Evolutionary conservation across 1,139 yeast species (phyloP).

Genomic region (Hyphopichia khmerensis): DNA sequence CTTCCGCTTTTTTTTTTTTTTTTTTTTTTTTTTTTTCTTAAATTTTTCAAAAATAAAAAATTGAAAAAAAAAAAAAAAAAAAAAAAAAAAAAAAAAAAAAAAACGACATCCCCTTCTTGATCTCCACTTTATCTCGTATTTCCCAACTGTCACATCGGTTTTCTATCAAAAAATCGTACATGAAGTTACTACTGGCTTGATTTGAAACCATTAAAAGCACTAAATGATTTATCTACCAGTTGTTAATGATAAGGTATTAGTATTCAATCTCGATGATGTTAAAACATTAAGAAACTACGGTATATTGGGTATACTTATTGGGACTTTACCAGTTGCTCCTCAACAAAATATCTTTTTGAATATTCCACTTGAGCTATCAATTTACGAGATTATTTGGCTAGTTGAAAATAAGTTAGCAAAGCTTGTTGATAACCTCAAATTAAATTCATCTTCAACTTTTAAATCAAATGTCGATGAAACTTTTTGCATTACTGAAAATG

Average conservation of each 20-base stretch:
- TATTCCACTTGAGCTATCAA: constrained; percentile 69
- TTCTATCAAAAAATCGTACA: too few species aligned
- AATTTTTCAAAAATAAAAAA: too few species aligned
- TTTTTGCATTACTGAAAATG: not conserved
- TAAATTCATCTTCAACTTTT: constrained; percentile 9
- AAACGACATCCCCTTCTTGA: too few species aligned
- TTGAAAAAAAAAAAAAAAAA: too few species aligned
- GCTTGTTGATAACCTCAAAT: constrained; percentile 29
- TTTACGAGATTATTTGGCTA: constrained; percentile 74
- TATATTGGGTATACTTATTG: constrained; percentile 73
- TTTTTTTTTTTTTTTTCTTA: too few species aligned
- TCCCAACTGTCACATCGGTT: too few species aligned
- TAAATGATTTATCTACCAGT: constrained; percentile 18
- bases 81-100: too few species aligned
- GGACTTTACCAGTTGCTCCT: constrained; percentile 83
- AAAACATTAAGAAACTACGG: constrained; percentile 51
- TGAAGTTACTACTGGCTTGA: too few species aligned
- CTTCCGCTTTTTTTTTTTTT: too few species aligned
- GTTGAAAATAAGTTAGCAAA: constrained; percentile 41
- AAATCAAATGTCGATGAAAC: not conserved
- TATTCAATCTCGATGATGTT: constrained; percentile 50
- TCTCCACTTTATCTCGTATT: too few species aligned
- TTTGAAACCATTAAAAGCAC: not conserved
- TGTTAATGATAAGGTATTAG: constrained; percentile 49
- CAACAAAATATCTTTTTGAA: constrained; percentile 89